Percentiles rank a stretch among this genome's conserved stretches.
phyloP scores from a whole-genome alignment of 768 basidiomycete species.

The Lactarius indigo region DNA sequence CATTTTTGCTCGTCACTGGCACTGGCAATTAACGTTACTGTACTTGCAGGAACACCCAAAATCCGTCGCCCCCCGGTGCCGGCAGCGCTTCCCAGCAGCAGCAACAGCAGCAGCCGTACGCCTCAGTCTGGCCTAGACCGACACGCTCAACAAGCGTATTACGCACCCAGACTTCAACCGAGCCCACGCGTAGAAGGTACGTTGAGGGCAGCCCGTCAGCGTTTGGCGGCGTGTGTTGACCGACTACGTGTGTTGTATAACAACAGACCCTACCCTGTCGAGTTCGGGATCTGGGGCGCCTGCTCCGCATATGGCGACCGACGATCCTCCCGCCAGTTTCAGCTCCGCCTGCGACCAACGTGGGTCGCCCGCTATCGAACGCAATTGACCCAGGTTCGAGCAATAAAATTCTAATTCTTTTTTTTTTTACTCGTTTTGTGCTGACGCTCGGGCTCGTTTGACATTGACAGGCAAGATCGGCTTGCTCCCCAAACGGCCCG shows the following conservation, averaged over 20 bases:
- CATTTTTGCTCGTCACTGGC: neutral
- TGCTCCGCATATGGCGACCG: neutral
- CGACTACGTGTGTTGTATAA: no score
- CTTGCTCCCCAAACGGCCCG: slow-evolving; percentile 31
- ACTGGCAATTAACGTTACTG: neutral
- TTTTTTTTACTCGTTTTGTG: neutral
- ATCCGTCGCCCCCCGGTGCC: neutral
- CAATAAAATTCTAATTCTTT: no score
- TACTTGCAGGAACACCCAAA: slow-evolving; percentile 13
- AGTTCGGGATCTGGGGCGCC: neutral
- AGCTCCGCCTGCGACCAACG: slow-evolving; percentile 6
- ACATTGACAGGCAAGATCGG: slow-evolving; percentile 26
- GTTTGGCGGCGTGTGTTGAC: neutral
- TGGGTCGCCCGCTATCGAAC: slow-evolving; percentile 14
- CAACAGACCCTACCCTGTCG: neutral
- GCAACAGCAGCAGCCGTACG: neutral
- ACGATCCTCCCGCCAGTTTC: neutral
- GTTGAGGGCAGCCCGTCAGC: neutral
- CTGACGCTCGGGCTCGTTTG: neutral
- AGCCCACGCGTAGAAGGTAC: neutral
- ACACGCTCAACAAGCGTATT: slow-evolving; percentile 22
- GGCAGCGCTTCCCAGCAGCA: neutral
- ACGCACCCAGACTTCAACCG: slow-evolving; percentile 14
- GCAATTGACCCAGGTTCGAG: slow-evolving; percentile 24
- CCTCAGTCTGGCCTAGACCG: slow-evolving; percentile 15